These are phyloP conservation scores for Xerocomus spinulosus DNA, from an alignment of 768 basidiomycete genomes.

Conservation along the genomic window DNA sequence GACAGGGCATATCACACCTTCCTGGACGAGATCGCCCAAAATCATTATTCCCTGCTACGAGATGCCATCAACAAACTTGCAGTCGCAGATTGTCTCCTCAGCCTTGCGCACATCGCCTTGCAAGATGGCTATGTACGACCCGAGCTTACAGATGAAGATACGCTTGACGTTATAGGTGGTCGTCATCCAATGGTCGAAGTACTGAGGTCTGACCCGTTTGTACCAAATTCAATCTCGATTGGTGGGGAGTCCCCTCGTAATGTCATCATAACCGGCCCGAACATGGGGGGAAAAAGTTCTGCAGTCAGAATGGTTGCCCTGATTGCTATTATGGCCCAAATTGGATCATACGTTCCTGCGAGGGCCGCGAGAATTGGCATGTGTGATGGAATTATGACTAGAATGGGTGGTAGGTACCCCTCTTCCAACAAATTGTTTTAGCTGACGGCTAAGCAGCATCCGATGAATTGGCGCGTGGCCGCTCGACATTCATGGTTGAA, in stretches of 20 bases:
- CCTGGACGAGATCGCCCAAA: conserved; percentile 60
- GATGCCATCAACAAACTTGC: conserved; percentile 79
- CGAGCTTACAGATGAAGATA: conserved; percentile 59
- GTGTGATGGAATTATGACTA: conserved; percentile 78
- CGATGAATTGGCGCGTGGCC: conserved; percentile 81
- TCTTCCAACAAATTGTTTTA: not conserved
- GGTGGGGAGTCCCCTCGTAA: conserved; percentile 48
- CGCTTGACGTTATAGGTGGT: conserved; percentile 73
- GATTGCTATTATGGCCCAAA: conserved; percentile 72
- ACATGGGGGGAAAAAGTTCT: conserved; percentile 88
- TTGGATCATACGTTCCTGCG: conserved; percentile 93
- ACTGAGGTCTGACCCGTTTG: conserved; percentile 72
- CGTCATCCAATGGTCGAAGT: conserved; percentile 93
- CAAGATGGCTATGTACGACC: conserved; percentile 77
- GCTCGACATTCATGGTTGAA: conserved; percentile 97
- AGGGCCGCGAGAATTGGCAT: conserved; percentile 66
- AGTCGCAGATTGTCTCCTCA: conserved; percentile 79
- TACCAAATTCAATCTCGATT: conserved; percentile 75
- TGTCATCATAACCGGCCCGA: conserved; percentile 80
- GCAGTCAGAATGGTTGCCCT: conserved; percentile 76
- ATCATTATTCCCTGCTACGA: conserved; percentile 68
- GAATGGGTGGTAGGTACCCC: conserved; percentile 72
- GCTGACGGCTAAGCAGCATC: conserved; percentile 47
- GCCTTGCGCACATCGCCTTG: conserved; percentile 75
- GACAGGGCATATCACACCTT: conserved; percentile 63